phyloP scores from a whole-genome alignment of 2,329 filamentous ascomycete species.

The Ilyonectria destructans region DNA sequence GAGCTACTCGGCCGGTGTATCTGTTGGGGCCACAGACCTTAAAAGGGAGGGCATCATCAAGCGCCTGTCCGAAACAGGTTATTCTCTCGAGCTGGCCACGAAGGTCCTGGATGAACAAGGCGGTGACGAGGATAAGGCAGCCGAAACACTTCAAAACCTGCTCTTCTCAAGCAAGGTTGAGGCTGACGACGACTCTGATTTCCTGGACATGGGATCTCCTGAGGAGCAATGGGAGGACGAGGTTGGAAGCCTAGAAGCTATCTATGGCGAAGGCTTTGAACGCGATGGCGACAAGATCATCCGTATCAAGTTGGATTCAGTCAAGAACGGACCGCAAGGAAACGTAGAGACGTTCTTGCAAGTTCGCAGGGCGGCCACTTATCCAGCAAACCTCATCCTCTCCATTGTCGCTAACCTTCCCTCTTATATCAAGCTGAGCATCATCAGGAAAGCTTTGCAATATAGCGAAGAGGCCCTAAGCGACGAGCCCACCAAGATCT shows the following conservation, averaged over 20 bases:
- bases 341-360: conserved; percentile 73
- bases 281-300: conserved; percentile 76
- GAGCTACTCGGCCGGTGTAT: conserved; percentile 91
- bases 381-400: conserved; percentile 81
- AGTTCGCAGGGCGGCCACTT: conserved; percentile 81
- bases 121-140: conserved; percentile 83
- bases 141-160: conserved; percentile 81
- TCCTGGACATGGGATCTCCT: conserved; percentile 66
- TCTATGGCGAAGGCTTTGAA: conserved; percentile 83
- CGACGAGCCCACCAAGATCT: conserved; percentile 91
- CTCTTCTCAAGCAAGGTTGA: conserved; percentile 48
- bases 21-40: conserved; percentile 86
- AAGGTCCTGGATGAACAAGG: conserved; percentile 80
- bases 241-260: conserved; percentile 85
- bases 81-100: conserved; percentile 87
- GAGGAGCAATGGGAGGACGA: conserved; percentile 88
- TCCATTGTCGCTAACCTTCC: conserved; percentile 82
- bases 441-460: conserved; percentile 82
- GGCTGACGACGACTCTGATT: conserved; percentile 53
- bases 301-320: conserved; percentile 76
- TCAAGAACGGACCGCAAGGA: conserved; percentile 66
- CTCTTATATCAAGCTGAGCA: conserved; percentile 93
- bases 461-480: conserved; percentile 80
- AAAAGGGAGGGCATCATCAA: conserved; percentile 88
- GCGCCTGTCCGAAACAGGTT: conserved; percentile 85